phyloP scores from a whole-genome alignment of 306 rosid genomes.

The Chamaecrista fasciculata region DNA sequence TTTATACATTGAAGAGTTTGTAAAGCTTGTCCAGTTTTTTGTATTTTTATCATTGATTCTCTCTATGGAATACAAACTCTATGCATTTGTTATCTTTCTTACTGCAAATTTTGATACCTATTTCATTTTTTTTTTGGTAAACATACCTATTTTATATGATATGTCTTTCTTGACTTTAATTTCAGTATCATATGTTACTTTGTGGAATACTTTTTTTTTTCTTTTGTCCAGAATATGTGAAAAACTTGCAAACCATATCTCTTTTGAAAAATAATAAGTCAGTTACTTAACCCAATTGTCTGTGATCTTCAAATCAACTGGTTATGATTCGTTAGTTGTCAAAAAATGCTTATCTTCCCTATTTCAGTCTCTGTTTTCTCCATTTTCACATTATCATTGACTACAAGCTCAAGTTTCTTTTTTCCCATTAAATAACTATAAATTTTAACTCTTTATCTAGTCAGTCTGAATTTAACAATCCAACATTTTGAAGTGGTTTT shows the following conservation, averaged over 20 bases:
- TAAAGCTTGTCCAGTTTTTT: neutral
- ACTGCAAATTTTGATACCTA: neutral
- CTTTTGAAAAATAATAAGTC: too few species aligned
- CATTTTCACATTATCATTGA: too few species aligned
- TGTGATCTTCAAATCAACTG: neutral
- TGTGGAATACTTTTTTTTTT: conserved; percentile 10
- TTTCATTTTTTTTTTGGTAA: conserved; percentile 6
- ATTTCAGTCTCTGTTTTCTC: neutral
- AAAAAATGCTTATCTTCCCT: conserved; percentile 16
- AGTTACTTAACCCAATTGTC: conserved; percentile 13
- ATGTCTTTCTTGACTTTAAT: neutral
- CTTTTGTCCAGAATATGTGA: too few species aligned
- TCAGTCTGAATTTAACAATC: too few species aligned
- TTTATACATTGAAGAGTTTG: neutral
- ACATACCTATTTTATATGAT: too few species aligned
- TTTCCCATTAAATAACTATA: too few species aligned
- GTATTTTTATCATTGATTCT: neutral
- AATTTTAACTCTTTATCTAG: too few species aligned
- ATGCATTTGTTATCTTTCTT: neutral
- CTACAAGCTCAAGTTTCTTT: too few species aligned
- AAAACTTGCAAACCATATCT: too few species aligned
- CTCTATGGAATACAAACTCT: conserved; percentile 11
- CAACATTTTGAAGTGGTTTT: too few species aligned
- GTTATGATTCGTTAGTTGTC: conserved; percentile 14
- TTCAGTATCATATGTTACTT: neutral